Percentiles rank a stretch among this genome's conserved stretches.
These are phyloP conservation scores for Alternaria metachromatica DNA, from an alignment of 2,329 filamentous ascomycete species.

Conservation along the genomic window DNA sequence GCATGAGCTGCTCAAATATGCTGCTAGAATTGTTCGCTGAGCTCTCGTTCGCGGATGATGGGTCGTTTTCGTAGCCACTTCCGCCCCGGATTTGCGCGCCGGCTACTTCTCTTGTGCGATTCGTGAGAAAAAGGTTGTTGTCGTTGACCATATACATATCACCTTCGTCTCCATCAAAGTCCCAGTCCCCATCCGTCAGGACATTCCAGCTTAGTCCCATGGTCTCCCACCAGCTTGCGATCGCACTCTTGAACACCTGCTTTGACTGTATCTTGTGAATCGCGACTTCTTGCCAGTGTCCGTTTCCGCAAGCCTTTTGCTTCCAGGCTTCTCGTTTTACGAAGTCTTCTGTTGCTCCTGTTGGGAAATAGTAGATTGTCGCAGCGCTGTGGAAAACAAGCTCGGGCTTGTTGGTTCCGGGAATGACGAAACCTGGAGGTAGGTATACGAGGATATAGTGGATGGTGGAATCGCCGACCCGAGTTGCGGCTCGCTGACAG, in stretches of 20 bases:
- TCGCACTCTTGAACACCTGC: conserved; percentile 17
- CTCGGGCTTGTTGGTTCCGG: not conserved
- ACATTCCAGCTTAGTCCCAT: not conserved
- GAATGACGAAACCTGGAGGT: conserved; percentile 13
- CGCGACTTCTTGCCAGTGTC: not conserved
- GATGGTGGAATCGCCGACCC: not conserved
- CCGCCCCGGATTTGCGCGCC: not conserved
- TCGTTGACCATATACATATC: conserved; percentile 19
- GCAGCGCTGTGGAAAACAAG: conserved; percentile 9
- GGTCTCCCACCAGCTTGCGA: conserved; percentile 3
- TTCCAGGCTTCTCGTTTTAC: not conserved
- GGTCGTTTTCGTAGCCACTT: not conserved
- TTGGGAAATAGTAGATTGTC: conserved; percentile 2
- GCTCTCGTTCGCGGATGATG: not conserved
- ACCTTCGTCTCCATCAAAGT: conserved; percentile 8
- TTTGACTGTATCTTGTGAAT: conserved; percentile 14
- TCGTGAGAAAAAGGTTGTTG: not conserved
- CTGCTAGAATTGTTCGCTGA: not conserved
- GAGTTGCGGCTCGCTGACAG: not conserved
- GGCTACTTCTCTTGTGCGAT: not conserved
- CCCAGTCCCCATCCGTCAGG: conserved; percentile 6
- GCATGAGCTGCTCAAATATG: not conserved
- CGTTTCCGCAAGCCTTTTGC: not conserved
- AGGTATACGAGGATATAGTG: conserved; percentile 8
- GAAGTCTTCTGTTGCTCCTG: not conserved